These are phyloP conservation scores for Paracamarosporium sp. DNA, from an alignment of 2,329 filamentous ascomycete species.

Conservation along the genomic window DNA sequence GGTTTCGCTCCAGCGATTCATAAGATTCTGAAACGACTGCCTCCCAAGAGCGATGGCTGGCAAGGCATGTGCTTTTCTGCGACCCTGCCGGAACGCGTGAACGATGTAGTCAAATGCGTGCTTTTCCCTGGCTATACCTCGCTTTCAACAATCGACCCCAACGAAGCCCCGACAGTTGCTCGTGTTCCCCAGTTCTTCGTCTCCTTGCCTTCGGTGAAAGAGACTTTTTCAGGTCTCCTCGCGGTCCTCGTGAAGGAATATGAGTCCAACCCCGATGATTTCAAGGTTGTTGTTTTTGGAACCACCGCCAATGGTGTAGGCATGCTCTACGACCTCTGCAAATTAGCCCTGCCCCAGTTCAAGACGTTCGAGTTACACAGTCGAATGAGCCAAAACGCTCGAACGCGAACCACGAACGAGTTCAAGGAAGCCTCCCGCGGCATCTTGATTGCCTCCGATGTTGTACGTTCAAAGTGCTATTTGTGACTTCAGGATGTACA, in stretches of 20 bases:
- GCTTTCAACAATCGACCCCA: conserved; percentile 53
- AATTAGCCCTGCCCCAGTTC: conserved; percentile 40
- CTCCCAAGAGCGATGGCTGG: conserved; percentile 57
- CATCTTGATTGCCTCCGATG: conserved; percentile 59
- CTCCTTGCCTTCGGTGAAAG: conserved; percentile 49
- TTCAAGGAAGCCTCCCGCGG: conserved; percentile 55
- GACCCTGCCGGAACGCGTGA: conserved; percentile 53
- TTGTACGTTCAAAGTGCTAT: conserved; percentile 20
- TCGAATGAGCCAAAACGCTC: conserved; percentile 50
- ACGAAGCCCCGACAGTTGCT: conserved; percentile 55
- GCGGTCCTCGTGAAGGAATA: conserved; percentile 55
- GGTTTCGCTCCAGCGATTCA: conserved; percentile 62
- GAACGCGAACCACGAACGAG: conserved; percentile 52
- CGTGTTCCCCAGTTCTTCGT: conserved; percentile 58
- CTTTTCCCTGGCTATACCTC: conserved; percentile 50
- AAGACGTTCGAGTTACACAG: conserved; percentile 52
- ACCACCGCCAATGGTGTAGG: conserved; percentile 55
- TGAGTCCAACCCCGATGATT: conserved; percentile 44
- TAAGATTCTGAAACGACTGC: conserved; percentile 58
- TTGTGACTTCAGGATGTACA: neutral
- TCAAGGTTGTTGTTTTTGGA: conserved; percentile 57
- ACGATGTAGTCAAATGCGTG: conserved; percentile 54
- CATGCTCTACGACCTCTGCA: conserved; percentile 50
- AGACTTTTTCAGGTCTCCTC: conserved; percentile 55
- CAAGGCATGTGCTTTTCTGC: conserved; percentile 59